A percentile compares a stretch with the other conserved stretches of the same genome.
phyloP scores from a whole-genome alignment of 2,329 filamentous ascomycete species.

The Tricladium varicosporioides region DNA sequence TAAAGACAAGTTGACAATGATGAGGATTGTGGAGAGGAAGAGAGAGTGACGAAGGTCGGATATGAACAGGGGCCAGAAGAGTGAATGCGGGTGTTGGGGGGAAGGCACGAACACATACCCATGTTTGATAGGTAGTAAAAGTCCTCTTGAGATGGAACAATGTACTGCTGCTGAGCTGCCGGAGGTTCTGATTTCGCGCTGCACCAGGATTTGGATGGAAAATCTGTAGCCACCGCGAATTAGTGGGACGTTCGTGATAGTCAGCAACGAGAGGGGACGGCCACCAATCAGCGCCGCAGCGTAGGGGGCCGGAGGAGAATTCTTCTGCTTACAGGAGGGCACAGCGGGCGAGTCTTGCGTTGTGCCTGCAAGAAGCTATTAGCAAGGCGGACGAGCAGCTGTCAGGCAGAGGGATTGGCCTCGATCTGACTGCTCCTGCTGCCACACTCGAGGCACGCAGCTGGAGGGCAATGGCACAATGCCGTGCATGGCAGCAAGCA shows the following conservation, averaged over 20 bases:
- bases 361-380: background rate
- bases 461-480: background rate
- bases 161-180: slow-evolving; percentile 13
- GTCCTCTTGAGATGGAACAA: slow-evolving; percentile 15
- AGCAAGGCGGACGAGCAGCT: background rate
- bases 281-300: background rate
- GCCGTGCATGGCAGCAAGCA: background rate
- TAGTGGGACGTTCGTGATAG: slow-evolving; percentile 15
- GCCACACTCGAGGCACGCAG: background rate
- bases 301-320: background rate
- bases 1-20: background rate
- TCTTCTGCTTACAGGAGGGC: background rate
- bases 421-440: background rate
- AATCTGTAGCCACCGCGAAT: slow-evolving; percentile 17
- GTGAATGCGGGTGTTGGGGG: slow-evolving; percentile 15
- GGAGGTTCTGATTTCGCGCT: slow-evolving; percentile 13
- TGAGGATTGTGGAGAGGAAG: slow-evolving; percentile 3
- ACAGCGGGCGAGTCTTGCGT: background rate
- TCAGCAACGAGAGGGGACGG: background rate
- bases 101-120: slow-evolving; percentile 10
- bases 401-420: background rate
- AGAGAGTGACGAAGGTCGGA: slow-evolving; percentile 1
- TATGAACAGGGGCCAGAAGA: slow-evolving; percentile 1
- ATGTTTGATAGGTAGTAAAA: slow-evolving; percentile 12
- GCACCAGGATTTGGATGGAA: slow-evolving; percentile 15